Evolutionary conservation across 257 asterid genomes (phyloP).

Genomic region (Forsythia suspensa): DNA sequence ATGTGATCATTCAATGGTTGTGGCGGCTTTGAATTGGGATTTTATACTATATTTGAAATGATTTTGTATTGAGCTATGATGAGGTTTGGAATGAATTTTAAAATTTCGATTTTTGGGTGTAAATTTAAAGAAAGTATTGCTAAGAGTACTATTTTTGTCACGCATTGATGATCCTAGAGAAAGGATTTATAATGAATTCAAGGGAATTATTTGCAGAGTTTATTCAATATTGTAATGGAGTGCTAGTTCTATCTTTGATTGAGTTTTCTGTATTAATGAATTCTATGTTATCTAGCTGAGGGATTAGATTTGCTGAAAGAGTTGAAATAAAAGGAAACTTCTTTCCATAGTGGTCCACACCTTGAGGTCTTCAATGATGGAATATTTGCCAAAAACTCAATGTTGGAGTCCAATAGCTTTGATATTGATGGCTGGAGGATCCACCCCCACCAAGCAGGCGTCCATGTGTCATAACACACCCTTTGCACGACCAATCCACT

Average conservation of each 20-base stretch:
- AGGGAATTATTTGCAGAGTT: neutral
- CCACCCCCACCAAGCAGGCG: neutral
- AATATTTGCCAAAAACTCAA: neutral
- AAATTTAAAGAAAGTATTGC: neutral
- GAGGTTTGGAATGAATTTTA: conserved; percentile 1
- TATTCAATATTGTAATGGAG: neutral
- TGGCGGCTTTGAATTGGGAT: neutral
- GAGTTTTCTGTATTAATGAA: neutral
- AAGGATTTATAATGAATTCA: neutral
- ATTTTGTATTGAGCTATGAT: neutral
- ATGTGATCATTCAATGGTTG: conserved; percentile 4
- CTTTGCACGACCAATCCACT: neutral
- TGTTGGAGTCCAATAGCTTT: neutral
- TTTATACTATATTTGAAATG: neutral
- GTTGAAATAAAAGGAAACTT: neutral
- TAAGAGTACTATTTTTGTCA: neutral
- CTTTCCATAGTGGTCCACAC: neutral
- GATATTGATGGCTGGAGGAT: neutral
- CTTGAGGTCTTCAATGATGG: neutral
- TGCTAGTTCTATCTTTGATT: neutral
- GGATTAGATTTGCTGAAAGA: neutral
- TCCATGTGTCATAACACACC: neutral
- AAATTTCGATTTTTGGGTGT: neutral
- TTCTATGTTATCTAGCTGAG: neutral
- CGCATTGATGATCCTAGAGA: neutral